Conservation (phyloP, 106 monocot genomes). For the Allium sativum region DNA sequence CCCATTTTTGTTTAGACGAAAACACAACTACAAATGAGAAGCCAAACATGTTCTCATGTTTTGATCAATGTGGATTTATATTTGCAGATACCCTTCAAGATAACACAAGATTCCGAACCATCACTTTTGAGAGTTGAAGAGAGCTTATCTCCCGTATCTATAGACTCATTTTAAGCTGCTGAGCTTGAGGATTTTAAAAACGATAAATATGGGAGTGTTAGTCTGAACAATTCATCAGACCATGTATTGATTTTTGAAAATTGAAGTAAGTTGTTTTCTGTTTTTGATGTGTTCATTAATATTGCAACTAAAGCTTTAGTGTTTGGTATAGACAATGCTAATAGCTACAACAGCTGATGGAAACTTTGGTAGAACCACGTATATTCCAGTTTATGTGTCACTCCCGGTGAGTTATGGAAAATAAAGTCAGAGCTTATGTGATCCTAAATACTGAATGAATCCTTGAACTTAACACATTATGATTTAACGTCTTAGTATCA, state of each 20-base stretch:
- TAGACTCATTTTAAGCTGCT: constrained; percentile 69
- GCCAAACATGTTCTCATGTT: too few relatives aligned
- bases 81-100: constrained; percentile 36
- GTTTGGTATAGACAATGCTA: too few relatives aligned
- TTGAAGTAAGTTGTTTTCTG: not conserved
- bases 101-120: constrained; percentile 46
- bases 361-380: constrained; percentile 57
- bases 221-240: constrained; percentile 42
- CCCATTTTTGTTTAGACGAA: too few relatives aligned
- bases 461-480: not conserved
- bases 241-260: constrained; percentile 22
- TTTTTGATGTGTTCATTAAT: too few relatives aligned
- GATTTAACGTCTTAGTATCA: too few relatives aligned
- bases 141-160: constrained; percentile 65
- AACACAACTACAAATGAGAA: too few relatives aligned
- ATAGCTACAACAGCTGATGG: constrained; percentile 24
- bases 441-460: not conserved
- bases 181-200: constrained; percentile 53
- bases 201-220: constrained; percentile 39
- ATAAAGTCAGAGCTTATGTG: not conserved
- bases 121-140: constrained; percentile 65
- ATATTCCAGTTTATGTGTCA: constrained; percentile 63
- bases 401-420: constrained; percentile 49
- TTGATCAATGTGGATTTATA: too few relatives aligned
- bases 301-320: too few relatives aligned